A percentile compares a stretch with the other conserved stretches of the same genome.
Evolutionary conservation across 2,329 filamentous ascomycete species (phyloP).

Genomic region (Ceratocystis colombiana): DNA sequence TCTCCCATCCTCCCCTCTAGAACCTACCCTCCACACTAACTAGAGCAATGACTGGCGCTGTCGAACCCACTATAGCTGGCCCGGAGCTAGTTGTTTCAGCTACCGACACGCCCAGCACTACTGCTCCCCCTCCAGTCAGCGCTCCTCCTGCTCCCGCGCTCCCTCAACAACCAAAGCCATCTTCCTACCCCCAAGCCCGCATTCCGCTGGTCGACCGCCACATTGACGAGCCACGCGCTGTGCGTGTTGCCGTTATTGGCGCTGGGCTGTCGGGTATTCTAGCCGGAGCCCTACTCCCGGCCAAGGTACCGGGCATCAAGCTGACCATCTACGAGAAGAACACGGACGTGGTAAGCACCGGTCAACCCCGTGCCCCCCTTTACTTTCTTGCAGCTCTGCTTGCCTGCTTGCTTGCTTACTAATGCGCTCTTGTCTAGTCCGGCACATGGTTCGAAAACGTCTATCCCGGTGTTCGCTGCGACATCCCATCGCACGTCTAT

Average conservation of each 20-base stretch:
- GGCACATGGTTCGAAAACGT: constrained; percentile 47
- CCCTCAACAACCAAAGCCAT: background rate
- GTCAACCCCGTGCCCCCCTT: background rate
- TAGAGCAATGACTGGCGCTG: constrained; percentile 12
- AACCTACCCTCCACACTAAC: background rate
- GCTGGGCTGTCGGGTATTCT: constrained; percentile 36
- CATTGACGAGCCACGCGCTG: constrained; percentile 33
- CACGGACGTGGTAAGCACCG: constrained; percentile 46
- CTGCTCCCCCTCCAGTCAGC: background rate
- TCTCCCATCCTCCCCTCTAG: background rate
- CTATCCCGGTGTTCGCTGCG: constrained; percentile 57
- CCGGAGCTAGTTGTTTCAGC: constrained; percentile 10
- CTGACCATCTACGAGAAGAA: constrained; percentile 61
- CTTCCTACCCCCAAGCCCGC: constrained; percentile 13
- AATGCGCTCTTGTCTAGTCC: background rate
- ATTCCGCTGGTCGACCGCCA: constrained; percentile 31
- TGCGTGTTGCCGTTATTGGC: constrained; percentile 34
- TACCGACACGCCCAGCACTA: background rate
- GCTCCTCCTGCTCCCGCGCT: background rate
- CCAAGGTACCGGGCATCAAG: constrained; percentile 57
- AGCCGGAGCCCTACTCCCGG: constrained; percentile 55
- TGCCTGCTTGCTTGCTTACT: background rate
- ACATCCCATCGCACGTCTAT: constrained; percentile 60
- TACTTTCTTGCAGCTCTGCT: background rate
- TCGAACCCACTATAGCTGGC: constrained; percentile 3